Percentiles rank a stretch among this genome's conserved stretches.
These are phyloP conservation scores for Lathyrus tuberosus DNA, from an alignment of 306 rosid species.

Conservation along the genomic window DNA sequence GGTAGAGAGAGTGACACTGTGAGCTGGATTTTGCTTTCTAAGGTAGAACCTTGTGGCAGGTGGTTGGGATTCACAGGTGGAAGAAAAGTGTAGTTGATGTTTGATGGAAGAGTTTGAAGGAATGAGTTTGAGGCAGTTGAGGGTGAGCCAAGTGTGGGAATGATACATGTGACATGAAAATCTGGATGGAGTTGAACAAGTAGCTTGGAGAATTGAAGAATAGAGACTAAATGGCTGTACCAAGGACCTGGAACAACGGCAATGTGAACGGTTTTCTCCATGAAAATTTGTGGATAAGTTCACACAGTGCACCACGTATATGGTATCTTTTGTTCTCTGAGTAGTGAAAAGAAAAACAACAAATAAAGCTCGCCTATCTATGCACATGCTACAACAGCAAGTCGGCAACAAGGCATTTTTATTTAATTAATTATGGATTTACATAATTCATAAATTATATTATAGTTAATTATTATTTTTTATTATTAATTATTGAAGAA, in stretches of 20 bases:
- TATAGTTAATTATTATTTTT: no score
- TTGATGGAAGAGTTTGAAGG: conserved; percentile 17
- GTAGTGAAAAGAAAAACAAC: not conserved
- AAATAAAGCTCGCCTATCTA: not conserved
- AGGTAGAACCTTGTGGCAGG: not conserved
- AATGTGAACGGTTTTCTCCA: conserved; percentile 3
- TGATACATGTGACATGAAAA: not conserved
- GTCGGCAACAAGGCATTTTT: no score
- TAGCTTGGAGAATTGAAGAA: conserved; percentile 13
- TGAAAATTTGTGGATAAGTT: not conserved
- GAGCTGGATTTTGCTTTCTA: not conserved
- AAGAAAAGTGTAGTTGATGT: not conserved
- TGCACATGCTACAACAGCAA: not conserved
- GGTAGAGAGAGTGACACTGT: not conserved
- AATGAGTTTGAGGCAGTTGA: not conserved
- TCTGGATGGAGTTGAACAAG: conserved; percentile 7
- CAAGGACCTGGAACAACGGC: conserved; percentile 2
- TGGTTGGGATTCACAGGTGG: not conserved
- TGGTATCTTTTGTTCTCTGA: not conserved
- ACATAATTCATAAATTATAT: no score
- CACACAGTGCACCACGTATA: not conserved
- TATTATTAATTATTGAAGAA: no score
- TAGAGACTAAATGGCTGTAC: not conserved
- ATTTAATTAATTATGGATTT: no score
- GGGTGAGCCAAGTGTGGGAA: conserved; percentile 4